Conservation (phyloP, 2,329 filamentous ascomycete species). For the Cryphonectria japonica region DNA sequence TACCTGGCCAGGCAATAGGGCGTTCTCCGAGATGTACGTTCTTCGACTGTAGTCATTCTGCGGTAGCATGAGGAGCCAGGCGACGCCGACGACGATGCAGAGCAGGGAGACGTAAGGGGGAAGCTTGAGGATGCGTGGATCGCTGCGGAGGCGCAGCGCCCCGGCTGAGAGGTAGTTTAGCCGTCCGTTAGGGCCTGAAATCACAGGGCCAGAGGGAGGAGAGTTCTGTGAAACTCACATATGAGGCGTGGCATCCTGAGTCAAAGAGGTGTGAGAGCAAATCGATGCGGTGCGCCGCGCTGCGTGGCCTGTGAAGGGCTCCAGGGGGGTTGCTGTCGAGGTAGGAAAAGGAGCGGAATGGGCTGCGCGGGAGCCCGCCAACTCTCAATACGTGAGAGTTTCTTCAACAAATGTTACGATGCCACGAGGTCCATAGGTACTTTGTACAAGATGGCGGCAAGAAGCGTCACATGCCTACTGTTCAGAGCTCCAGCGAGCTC, state of each 20-base stretch:
- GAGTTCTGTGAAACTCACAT: constrained; percentile 44
- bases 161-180: constrained; percentile 48
- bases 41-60: constrained; percentile 87
- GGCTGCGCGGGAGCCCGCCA: constrained; percentile 21
- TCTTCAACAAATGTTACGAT: background rate
- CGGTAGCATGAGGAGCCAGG: constrained; percentile 88
- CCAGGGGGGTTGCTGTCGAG: background rate
- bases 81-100: constrained; percentile 81
- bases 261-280: background rate
- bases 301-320: background rate
- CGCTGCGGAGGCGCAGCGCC: constrained; percentile 72
- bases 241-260: constrained; percentile 57
- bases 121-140: constrained; percentile 79
- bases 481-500: background rate
- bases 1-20: constrained; percentile 90
- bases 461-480: background rate
- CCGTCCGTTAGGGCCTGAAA: background rate
- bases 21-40: constrained; percentile 98
- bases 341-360: constrained; percentile 7
- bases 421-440: constrained; percentile 17
- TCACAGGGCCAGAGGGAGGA: background rate
- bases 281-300: background rate
- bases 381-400: constrained; percentile 10
- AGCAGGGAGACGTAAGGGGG: constrained; percentile 87
- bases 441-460: background rate